Base-by-base conservation (phyloP, 2,329 filamentous ascomycete genomes). In the Fusarium citri region DNA sequence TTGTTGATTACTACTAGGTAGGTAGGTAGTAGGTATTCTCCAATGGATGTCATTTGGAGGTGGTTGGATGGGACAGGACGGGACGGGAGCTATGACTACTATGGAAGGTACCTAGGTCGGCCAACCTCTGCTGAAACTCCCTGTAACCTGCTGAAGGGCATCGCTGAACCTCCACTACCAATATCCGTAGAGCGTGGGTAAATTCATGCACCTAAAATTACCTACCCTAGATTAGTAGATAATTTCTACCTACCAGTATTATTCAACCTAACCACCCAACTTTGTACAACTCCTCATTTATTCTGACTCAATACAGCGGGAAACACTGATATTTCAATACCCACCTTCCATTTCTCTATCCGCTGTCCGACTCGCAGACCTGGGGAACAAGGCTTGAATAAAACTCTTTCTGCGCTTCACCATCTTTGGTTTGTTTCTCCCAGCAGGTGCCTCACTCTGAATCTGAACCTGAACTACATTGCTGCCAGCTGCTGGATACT, bases 371-470 rank as follows among this genome's bases (percentile, higher is more conserved):
- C 55, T 60, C 6, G 47, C 53, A 12, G 72, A 67, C 16, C 57
- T 62, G 2, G 61, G 59, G 34, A 86, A 85, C 12, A 86, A 71
- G 6, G 77, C 78, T 6, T 82, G 78, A 34, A 85, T 81, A 46
- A 86, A 85, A 68, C 84, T 86, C 74, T 81, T 85, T 67, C 80
- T 81, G 50, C 79, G 77, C 31, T 76, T 80, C 30, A 83, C 37
- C 6, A 37, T 59, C 61, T 60, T 74, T 5, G 51, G 23, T 7
- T 55, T 50, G 15, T 68, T 41, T 6, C 47, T 58, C 2, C 42
- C 62, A 7, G 31, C 23, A 6, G 31, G 41, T 10, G 23, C 7
- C 9, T 59, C 23, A 4, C 9, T 20, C 8, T 43, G n/a, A 11
- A 11, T 20, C 8, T 43, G n/a, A 11, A 11, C 22, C 6, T 43